Evolutionary conservation across 2,329 filamentous ascomycete genomes (phyloP), one percentile per base, ranked within the genome.

Genomic region (Pestalotiopsis sp.): DNA sequence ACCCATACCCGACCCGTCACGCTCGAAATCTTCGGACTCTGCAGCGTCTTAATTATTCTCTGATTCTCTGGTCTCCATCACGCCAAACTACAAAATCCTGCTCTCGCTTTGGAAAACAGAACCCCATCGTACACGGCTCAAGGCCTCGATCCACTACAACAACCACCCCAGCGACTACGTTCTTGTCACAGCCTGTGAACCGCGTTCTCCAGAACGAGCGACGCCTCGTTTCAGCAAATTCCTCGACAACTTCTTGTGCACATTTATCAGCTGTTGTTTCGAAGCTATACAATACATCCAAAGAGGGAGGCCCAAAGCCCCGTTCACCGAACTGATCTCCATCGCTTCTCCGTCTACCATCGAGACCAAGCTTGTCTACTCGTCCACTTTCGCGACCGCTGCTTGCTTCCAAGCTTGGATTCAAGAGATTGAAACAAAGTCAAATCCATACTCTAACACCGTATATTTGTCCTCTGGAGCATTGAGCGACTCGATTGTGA

Each of bases 401-500:
- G 45, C 45, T 52, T 52, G 45, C 45, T 52, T 52, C 45, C 45
- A 52, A n/a, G n/a, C 6, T 52, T 52, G 45, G 45, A 52, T 52
- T n/a, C 45, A 52, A 52, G 45, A 52, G 45, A 52, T n/a, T n/a
- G 20, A 52, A 52, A 5, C 45, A 52, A n/a, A 23, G 7, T n/a
- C 20, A n/a, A 17, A 52, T n/a, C 17, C 9, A 56, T 31, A 12
- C 31, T 23, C 20, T 17, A 1, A 27, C 17, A 7, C 25, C 31
- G 57, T 60, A 27, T 23, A 60, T 60, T n/a, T 31, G 27, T 31
- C 27, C 6, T 52, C 45, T 7, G 17, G 17, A 52, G 45, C 7
- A 63, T 7, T 38, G 60, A n/a, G 17, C 60, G 27, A 64, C 59
- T 67, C 52, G 67, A 68, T 65, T 65, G 45, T 20, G 13, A 27